Evolutionary conservation across 768 basidiomycete genomes (phyloP).

Genomic region (Boletus rex-veris): DNA sequence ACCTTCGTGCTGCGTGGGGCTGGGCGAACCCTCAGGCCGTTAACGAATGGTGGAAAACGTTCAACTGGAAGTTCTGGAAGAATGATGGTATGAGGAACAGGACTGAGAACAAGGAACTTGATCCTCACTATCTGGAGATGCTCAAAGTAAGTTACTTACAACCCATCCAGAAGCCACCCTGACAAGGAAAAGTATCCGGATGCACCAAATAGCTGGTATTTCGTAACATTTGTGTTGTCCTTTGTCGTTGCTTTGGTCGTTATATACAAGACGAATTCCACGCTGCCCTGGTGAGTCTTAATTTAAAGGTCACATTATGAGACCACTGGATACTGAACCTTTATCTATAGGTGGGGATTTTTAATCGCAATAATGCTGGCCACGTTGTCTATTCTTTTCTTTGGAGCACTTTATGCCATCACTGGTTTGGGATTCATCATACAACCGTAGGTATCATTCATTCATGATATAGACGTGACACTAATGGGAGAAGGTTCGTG

Average conservation of each 20-base stretch:
- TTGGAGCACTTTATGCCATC: slow-evolving; percentile 52
- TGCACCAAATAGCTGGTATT: slow-evolving; percentile 36
- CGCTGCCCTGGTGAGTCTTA: slow-evolving; percentile 45
- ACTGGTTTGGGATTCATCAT: slow-evolving; percentile 33
- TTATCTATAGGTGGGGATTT: slow-evolving; percentile 40
- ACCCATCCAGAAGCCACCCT: slow-evolving; percentile 14
- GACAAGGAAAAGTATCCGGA: slow-evolving; percentile 31
- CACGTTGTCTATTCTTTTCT: slow-evolving; percentile 49
- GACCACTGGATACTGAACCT: neutral
- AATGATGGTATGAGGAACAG: slow-evolving; percentile 19
- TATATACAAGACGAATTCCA: slow-evolving; percentile 51
- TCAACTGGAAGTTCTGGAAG: slow-evolving; percentile 39
- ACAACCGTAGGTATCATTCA: slow-evolving; percentile 22
- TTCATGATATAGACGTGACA: neutral
- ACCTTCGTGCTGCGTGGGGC: slow-evolving; percentile 44
- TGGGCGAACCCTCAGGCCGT: slow-evolving; percentile 37
- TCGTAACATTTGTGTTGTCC: slow-evolving; percentile 19
- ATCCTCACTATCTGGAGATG: slow-evolving; percentile 57
- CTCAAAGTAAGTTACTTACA: slow-evolving; percentile 24
- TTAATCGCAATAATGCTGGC: slow-evolving; percentile 50
- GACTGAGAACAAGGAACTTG: slow-evolving; percentile 40
- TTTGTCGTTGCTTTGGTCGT: slow-evolving; percentile 53
- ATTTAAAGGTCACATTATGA: neutral
- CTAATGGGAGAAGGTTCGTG: slow-evolving; percentile 22
- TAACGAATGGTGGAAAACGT: slow-evolving; percentile 23